Conservation (phyloP, 2,329 filamentous ascomycete species). For the Colletotrichum spaethianum region DNA sequence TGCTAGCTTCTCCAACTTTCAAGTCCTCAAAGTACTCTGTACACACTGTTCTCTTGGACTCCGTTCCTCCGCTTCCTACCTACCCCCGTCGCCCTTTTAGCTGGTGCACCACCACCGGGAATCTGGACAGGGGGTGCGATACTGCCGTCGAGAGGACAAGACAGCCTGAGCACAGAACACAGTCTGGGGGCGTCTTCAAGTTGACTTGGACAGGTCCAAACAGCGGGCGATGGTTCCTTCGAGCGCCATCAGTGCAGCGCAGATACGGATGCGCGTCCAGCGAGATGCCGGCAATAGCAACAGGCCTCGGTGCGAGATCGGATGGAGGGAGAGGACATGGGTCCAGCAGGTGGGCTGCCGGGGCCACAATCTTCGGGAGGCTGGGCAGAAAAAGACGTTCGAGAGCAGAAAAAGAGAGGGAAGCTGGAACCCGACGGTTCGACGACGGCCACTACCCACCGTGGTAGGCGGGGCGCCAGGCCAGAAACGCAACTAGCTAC, state of each 20-base stretch:
- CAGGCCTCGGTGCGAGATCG: background rate
- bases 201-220: background rate
- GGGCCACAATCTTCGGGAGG: slow-evolving; percentile 12
- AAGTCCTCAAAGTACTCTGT: background rate
- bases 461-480: too few relatives aligned
- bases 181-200: background rate
- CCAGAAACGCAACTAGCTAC: too few relatives aligned
- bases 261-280: background rate
- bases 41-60: background rate
- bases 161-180: background rate
- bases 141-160: background rate
- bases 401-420: slow-evolving; percentile 12
- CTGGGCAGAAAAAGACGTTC: slow-evolving; percentile 30
- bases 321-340: background rate
- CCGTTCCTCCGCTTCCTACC: background rate
- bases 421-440: background rate
- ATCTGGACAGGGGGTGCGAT: slow-evolving; percentile 3
- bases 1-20: background rate
- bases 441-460: slow-evolving; percentile 5
- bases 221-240: background rate
- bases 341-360: slow-evolving; percentile 28
- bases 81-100: background rate
- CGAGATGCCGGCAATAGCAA: background rate
- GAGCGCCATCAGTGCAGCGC: background rate
- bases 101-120: slow-evolving; percentile 2